These are phyloP conservation scores for Beauveria rudraprayagi DNA, from an alignment of 2,329 filamentous ascomycete genomes.

Conservation along the genomic window DNA sequence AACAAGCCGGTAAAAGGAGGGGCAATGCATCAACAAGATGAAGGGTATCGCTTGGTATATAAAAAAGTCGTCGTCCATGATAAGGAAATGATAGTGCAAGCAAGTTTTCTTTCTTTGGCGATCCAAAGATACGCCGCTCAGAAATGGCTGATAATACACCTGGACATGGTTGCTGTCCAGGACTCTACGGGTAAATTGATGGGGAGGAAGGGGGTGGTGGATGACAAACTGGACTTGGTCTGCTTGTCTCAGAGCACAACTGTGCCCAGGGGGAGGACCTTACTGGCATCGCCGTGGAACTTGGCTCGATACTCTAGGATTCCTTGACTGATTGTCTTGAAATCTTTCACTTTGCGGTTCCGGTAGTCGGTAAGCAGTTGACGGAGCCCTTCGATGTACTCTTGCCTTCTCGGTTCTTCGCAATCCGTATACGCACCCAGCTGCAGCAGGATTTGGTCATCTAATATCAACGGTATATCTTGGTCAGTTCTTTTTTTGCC, in stretches of 20 bases:
- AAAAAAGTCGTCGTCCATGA: not conserved
- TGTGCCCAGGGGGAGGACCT: slow-evolving; percentile 51
- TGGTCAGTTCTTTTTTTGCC: slow-evolving; percentile 42
- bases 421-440: slow-evolving; percentile 60
- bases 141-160: not conserved
- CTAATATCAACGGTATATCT: slow-evolving; percentile 36
- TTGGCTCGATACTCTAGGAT: slow-evolving; percentile 59
- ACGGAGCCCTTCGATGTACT: slow-evolving; percentile 56
- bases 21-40: not conserved
- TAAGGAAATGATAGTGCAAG: not conserved
- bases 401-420: slow-evolving; percentile 49
- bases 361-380: slow-evolving; percentile 53
- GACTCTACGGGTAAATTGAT: not conserved
- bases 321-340: slow-evolving; percentile 56
- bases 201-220: not conserved
- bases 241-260: slow-evolving; percentile 27
- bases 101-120: not conserved
- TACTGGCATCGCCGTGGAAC: slow-evolving; percentile 56
- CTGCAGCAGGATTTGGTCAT: slow-evolving; percentile 65
- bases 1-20: not conserved
- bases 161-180: not conserved
- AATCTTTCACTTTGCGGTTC: slow-evolving; percentile 53
- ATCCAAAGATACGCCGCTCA: not conserved
- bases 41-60: not conserved
- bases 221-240: not conserved